A percentile compares a stretch with the other conserved stretches of the same genome.
Evolutionary conservation across 331 rosid genomes (phyloP).

Genomic region (Dryas integrifolia): DNA sequence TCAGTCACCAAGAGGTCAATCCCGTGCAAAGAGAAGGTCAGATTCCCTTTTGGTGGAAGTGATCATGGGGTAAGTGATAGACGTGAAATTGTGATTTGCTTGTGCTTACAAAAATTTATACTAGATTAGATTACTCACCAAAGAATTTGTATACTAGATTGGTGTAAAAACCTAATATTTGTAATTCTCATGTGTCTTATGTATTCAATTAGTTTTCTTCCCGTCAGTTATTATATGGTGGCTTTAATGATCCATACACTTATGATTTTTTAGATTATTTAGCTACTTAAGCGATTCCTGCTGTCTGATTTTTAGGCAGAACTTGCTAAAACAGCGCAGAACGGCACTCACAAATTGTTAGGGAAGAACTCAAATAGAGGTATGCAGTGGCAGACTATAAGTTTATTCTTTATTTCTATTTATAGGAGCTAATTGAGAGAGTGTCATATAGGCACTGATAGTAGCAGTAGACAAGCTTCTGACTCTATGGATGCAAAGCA

Average conservation of each 20-base stretch:
- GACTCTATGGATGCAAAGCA: constrained; percentile 36
- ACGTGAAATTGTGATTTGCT: constrained; percentile 15
- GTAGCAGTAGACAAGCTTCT: constrained; percentile 31
- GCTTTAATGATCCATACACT: background rate
- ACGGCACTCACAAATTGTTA: constrained; percentile 34
- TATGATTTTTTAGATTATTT: background rate
- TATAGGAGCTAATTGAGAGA: constrained; percentile 43
- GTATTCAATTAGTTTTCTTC: background rate
- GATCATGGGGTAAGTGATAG: constrained; percentile 54
- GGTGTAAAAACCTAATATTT: constrained; percentile 19
- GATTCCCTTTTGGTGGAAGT: constrained; percentile 31
- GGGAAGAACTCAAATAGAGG: constrained; percentile 50
- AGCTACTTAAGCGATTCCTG: background rate
- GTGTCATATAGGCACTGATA: constrained; percentile 48
- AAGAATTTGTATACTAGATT: constrained; percentile 5
- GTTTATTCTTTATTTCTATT: constrained; percentile 40
- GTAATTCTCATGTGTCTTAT: constrained; percentile 1
- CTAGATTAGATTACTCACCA: constrained; percentile 1
- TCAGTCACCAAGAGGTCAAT: constrained; percentile 37
- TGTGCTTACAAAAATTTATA: constrained; percentile 10
- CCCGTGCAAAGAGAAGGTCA: constrained; percentile 37
- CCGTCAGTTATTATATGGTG: background rate
- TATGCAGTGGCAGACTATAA: constrained; percentile 33
- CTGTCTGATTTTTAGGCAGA: constrained; percentile 33
- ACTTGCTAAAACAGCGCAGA: constrained; percentile 35